Percentiles rank a stretch among this genome's conserved stretches.
These are phyloP conservation scores for Pleurotus sapidus DNA, from an alignment of 768 basidiomycete species.

Conservation along the genomic window DNA sequence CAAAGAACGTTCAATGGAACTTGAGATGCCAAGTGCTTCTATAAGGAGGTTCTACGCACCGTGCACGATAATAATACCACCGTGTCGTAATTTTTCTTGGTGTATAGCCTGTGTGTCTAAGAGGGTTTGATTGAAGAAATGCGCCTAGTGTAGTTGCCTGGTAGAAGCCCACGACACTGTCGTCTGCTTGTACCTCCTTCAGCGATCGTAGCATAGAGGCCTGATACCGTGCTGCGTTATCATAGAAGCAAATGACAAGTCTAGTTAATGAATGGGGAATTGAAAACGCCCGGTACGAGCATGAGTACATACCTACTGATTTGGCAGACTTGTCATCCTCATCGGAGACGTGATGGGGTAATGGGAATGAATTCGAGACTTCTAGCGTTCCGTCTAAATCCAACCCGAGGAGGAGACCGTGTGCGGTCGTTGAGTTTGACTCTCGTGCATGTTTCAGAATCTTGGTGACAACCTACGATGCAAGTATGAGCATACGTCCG, in stretches of 20 bases:
- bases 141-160: constrained; percentile 85
- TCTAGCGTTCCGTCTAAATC: constrained; percentile 91
- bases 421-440: constrained; percentile 64
- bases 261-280: constrained; percentile 6
- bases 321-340: constrained; percentile 85
- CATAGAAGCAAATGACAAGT: constrained; percentile 10
- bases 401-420: constrained; percentile 86
- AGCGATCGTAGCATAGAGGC: constrained; percentile 81
- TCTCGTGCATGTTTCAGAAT: constrained; percentile 92
- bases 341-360: constrained; percentile 69
- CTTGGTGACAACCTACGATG: constrained; percentile 79
- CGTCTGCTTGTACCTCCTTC: constrained; percentile 88
- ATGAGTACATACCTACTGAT: constrained; percentile 54
- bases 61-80: constrained; percentile 82
- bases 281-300: background rate
- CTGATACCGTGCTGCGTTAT: constrained; percentile 71
- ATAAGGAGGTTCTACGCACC: constrained; percentile 42
- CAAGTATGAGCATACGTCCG: background rate
- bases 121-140: constrained; percentile 77
- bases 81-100: constrained; percentile 81
- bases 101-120: constrained; percentile 84
- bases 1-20: constrained; percentile 7
- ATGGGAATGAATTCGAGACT: constrained; percentile 86
- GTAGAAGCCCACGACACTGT: constrained; percentile 93
- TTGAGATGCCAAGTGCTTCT: background rate